Conservation (phyloP, 2,329 filamentous ascomycete genomes). For the Malbranchea zuffiana region DNA sequence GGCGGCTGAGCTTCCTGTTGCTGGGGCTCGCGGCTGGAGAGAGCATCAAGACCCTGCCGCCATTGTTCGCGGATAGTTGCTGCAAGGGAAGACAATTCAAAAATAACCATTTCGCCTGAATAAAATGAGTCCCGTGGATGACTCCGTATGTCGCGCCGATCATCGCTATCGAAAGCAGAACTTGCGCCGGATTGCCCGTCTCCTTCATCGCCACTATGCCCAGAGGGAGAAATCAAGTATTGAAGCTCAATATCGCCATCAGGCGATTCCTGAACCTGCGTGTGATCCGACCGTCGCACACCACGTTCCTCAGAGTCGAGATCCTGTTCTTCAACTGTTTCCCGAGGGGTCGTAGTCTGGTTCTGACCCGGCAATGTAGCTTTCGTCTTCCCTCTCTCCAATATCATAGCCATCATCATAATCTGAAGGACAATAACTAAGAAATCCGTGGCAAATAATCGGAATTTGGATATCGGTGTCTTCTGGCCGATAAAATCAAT, state of each 20-base stretch:
- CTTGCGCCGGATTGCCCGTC: too few relatives aligned
- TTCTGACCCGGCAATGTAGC: constrained; percentile 1
- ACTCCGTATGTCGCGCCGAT: constrained; percentile 12
- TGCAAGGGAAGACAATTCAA: constrained; percentile 28
- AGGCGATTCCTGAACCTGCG: neutral
- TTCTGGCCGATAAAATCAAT: constrained; percentile 56
- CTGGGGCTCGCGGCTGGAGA: too few relatives aligned
- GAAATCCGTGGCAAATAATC: constrained; percentile 44
- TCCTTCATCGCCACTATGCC: constrained; percentile 11
- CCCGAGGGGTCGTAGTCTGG: constrained; percentile 18
- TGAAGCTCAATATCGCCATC: constrained; percentile 34
- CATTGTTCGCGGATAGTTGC: constrained; percentile 33
- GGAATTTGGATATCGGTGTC: constrained; percentile 44
- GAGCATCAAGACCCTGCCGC: constrained; percentile 25
- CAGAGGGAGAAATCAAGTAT: constrained; percentile 20
- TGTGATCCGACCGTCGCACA: constrained; percentile 19
- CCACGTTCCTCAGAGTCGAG: constrained; percentile 52
- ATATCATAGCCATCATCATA: constrained; percentile 44
- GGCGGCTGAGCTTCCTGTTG: too few relatives aligned
- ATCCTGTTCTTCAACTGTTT: constrained; percentile 35
- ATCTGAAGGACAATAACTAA: constrained; percentile 46
- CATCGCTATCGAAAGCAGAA: too few relatives aligned
- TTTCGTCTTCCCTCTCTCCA: constrained; percentile 42
- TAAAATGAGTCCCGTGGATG: constrained; percentile 31
- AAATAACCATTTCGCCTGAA: constrained; percentile 29